phyloP scores from a whole-genome alignment of 2,329 filamentous ascomycete genomes.

The Paracamarosporium sp. region DNA sequence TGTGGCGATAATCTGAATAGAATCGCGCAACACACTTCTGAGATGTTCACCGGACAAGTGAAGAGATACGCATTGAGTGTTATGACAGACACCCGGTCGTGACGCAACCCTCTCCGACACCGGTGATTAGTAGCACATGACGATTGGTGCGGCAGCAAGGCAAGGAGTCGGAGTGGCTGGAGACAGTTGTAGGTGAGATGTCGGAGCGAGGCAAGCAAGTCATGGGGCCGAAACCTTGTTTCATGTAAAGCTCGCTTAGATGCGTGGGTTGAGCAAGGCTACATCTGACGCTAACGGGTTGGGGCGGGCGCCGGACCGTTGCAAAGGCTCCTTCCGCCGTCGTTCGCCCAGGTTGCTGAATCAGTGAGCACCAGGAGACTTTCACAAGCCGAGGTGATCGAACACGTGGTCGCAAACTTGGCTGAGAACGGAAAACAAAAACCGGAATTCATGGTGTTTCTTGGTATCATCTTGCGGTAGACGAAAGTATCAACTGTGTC shows the following conservation, averaged over 20 bases:
- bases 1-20: background rate
- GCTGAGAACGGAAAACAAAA: background rate
- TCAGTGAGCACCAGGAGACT: background rate
- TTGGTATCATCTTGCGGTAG: no score
- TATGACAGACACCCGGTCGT: background rate
- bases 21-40: background rate
- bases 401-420: background rate
- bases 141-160: background rate
- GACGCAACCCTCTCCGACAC: background rate
- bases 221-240: background rate
- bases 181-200: background rate
- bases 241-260: conserved; percentile 1
- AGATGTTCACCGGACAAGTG: background rate
- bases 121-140: background rate
- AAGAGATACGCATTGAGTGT: background rate
- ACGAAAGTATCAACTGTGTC: background rate
- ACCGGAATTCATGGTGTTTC: background rate
- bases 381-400: background rate
- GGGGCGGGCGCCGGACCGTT: conserved; percentile 2
- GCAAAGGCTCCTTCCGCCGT: background rate
- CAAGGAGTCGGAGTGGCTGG: background rate
- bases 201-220: background rate
- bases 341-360: background rate
- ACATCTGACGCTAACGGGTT: conserved; percentile 1
- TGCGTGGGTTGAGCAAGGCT: background rate